Evolutionary conservation across 2,329 filamentous ascomycete species (phyloP), one percentile per base, ranked within the genome.

Genomic region (Ophiostoma angusticollis): DNA sequence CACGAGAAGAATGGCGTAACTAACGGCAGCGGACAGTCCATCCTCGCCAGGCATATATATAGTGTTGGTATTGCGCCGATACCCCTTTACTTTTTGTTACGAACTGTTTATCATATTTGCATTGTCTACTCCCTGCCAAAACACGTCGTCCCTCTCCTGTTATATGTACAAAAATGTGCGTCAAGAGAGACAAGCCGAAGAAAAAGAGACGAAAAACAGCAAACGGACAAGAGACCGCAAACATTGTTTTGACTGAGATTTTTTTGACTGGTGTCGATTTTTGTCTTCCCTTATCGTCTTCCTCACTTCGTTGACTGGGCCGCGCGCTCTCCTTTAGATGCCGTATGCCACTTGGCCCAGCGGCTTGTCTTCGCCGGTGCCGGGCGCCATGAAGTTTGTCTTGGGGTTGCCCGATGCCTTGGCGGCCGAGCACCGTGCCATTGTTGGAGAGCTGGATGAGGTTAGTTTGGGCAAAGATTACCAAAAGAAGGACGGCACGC

Each of bases 401-500:
- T 82, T 70, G 41, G 80, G 74, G 63, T 86, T 83, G 45, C 79
- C 78, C 9, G 77, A 78, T 42, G 80, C 82, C 73, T 95, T 96
- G 49, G 87, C 83, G 38, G 84, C 89, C 35, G 86, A 93, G 71
- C 86, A 95, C 57, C 91, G 83, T 44, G 91, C 91, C 91, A 98
- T 98, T 42, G 91, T 98, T 37, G 91, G 87, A 46, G 87, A 95
- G 68, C 87, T 93, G 45, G 14, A 31, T n/a, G 2, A n/a, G 19
- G 40, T 35, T 25, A 37, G 19, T 6, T n/a, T n/a, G n/a, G n/a
- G 6, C 23, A 8, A 45, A 29, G 43, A 43, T 47, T 33, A 29
- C 43, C 39, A 36, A 24, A 23, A 39, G 19, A 33, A 23, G 39
- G 45, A n/a, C n/a, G n/a, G n/a, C n/a, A n/a, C n/a, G n/a, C n/a